These are phyloP conservation scores for Rosa persica DNA, from an alignment of 306 rosid genomes.

Conservation along the genomic window DNA sequence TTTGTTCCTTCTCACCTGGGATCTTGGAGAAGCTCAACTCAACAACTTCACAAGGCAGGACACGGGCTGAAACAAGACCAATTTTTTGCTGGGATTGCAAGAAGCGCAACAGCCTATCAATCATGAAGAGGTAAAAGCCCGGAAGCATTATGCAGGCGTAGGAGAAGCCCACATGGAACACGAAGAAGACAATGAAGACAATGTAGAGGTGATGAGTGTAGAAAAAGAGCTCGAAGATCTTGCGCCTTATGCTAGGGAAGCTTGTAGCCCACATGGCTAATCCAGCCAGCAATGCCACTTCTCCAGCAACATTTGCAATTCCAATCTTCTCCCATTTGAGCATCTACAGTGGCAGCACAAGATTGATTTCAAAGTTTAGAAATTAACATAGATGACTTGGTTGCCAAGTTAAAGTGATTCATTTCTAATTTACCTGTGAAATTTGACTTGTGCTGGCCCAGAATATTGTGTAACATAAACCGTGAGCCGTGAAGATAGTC, in stretches of 20 bases:
- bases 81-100: conserved; percentile 50
- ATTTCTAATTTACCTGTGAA: conserved; percentile 29
- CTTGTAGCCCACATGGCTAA: conserved; percentile 55
- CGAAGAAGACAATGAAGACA: conserved; percentile 51
- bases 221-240: conserved; percentile 55
- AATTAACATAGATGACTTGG: neutral
- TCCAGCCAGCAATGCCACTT: conserved; percentile 45
- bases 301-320: conserved; percentile 61
- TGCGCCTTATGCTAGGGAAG: conserved; percentile 44
- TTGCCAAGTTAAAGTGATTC: neutral
- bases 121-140: conserved; percentile 57
- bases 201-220: conserved; percentile 53
- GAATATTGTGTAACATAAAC: conserved; percentile 38
- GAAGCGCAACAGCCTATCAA: conserved; percentile 53
- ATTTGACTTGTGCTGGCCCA: conserved; percentile 47
- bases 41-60: conserved; percentile 56
- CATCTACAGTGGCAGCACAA: conserved; percentile 31
- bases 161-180: conserved; percentile 59
- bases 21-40: conserved; percentile 60
- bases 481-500: conserved; percentile 46
- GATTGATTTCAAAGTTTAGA: neutral
- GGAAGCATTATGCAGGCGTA: conserved; percentile 52
- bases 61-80: conserved; percentile 38
- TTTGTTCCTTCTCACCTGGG: conserved; percentile 34
- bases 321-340: conserved; percentile 51